Evolutionary conservation across 345 rosid genomes (phyloP), one percentile per base, ranked within the genome.

Genomic region (Sonneratia caseolaris): DNA sequence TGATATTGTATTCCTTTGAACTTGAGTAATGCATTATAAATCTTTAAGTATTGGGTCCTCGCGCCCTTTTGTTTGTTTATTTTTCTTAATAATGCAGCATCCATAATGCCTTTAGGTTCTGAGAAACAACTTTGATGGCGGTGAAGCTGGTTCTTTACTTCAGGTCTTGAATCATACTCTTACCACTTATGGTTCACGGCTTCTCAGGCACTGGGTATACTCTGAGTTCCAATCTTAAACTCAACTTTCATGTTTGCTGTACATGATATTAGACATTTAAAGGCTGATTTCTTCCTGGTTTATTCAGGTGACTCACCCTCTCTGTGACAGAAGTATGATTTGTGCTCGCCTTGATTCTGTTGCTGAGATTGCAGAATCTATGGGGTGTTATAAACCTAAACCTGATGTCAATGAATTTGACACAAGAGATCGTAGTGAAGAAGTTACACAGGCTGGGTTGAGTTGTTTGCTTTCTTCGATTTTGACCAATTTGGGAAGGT

Each of bases 341-440:
- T 80, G 76, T 72, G 87, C 95, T 84, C 98, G 98, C 76, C 98
- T 91, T 76, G 95, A 88, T 84, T 97, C 96, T 82, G 98, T 94
- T 83, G 89, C 95, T 79, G 98, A 94, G 88, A 92, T 91, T 77
- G 82, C 86, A 77, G 91, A 85, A 72, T 86, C 87, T 77, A 86
- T 91, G 92, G 85, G 95, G 37, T 85, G 88, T 68, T 75, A 69
- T 72, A 90, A 77, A 81, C 81, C 77, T 72, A 79, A 82, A 59
- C 85, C 79, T 72, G 55, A 37, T 64, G 75, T 70, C 37, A 76
- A 69, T 43, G 82, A 75, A 42, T 74, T 76, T 68, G 86, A 78
- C 68, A 81, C 73, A 75, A 85, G 79, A 55, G 78, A 74, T 76
- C 74, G 81, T 78, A 84, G 79, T 74, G 66, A 75, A 76, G 68